Conservation (phyloP, 129 eudicot species). For the Apium graveolens region DNA sequence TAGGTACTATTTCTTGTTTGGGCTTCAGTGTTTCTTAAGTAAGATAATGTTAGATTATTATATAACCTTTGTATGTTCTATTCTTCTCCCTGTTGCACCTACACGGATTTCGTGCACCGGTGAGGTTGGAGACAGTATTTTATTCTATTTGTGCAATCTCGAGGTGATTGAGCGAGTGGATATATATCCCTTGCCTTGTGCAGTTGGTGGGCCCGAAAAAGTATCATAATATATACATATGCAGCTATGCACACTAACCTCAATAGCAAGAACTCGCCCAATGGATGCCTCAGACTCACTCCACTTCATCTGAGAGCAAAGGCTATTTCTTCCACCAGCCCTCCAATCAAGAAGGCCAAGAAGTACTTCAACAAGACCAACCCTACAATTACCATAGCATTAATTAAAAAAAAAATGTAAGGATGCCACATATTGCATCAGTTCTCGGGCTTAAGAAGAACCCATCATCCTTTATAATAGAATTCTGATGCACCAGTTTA, state of each 20-base stretch:
- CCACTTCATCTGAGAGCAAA: constrained; percentile 97
- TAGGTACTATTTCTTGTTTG: no score
- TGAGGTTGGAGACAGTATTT: not conserved
- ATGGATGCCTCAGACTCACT: constrained; percentile 98
- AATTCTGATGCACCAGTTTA: not conserved
- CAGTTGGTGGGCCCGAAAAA: not conserved
- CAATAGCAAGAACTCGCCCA: constrained; percentile 92
- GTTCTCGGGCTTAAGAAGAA: not conserved
- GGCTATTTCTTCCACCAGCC: constrained; percentile 87
- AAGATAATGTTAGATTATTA: no score
- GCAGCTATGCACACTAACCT: constrained; percentile 35
- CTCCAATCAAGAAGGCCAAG: constrained; percentile 99
- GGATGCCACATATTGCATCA: not conserved
- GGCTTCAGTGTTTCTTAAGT: no score
- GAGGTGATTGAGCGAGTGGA: not conserved
- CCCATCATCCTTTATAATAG: not conserved
- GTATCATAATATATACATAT: not conserved
- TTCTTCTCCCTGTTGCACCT: no score
- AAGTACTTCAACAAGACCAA: constrained; percentile 93
- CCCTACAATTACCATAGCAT: constrained; percentile 44
- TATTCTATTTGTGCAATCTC: not conserved
- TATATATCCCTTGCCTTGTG: not conserved
- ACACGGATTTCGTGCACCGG: not conserved
- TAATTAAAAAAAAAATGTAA: not conserved
- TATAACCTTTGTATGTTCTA: no score